Conservation (phyloP, 768 basidiomycete genomes). For the Trichaptum fuscoviolaceum region DNA sequence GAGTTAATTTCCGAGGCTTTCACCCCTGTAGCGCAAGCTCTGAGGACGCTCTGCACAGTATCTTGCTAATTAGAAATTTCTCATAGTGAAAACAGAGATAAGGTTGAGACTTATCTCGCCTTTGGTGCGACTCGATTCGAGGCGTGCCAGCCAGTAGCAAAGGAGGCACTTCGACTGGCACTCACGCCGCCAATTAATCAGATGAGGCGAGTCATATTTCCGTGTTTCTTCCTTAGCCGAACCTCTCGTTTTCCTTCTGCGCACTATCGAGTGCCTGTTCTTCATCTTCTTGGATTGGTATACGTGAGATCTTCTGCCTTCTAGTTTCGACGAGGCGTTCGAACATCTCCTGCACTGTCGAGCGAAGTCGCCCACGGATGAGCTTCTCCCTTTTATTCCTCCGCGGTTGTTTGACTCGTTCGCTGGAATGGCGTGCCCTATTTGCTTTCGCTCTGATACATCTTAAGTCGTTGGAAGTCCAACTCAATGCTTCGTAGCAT, state of each 20-base stretch:
- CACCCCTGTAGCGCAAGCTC: not conserved
- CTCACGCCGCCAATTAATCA: constrained; percentile 79
- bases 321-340: not conserved
- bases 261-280: not conserved
- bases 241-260: not conserved
- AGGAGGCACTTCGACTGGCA: constrained; percentile 73
- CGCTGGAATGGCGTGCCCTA: not conserved
- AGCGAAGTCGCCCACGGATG: not conserved
- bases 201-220: constrained; percentile 57
- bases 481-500: not conserved
- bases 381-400: not conserved
- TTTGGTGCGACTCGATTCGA: constrained; percentile 83
- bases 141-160: constrained; percentile 74
- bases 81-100: constrained; percentile 73
- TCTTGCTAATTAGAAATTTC: not conserved
- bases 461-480: not conserved
- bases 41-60: not conserved
- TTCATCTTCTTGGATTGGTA: too few relatives aligned
- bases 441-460: not conserved
- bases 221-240: not conserved
- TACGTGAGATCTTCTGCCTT: not conserved
- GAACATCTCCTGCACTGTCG: not conserved
- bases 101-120: constrained; percentile 79
- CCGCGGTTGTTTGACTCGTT: not conserved
- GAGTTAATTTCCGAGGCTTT: constrained; percentile 21